Evolutionary conservation across 139 green algal genomes (phyloP).

Genomic region (Yamagishiella unicocca): DNA sequence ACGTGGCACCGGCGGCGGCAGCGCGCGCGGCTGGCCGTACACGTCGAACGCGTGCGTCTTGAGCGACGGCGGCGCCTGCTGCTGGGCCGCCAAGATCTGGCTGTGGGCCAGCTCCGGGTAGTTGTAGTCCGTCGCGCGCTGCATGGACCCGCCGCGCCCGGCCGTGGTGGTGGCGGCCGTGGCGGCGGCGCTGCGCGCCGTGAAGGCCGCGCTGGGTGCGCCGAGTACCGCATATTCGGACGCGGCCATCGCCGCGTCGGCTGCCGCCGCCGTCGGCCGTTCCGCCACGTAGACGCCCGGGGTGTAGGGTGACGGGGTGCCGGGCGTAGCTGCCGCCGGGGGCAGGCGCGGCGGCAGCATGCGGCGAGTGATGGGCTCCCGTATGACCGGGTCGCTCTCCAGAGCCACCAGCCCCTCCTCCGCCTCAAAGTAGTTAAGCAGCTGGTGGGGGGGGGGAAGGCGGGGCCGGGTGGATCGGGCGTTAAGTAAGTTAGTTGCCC

Average conservation of each 20-base stretch:
- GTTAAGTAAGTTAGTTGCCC: too few relatives aligned
- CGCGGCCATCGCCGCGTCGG: background rate
- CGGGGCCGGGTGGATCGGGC: too few relatives aligned
- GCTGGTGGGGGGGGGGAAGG: too few relatives aligned
- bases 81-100: background rate
- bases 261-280: background rate
- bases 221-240: background rate
- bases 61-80: background rate
- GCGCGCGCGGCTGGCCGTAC: constrained; percentile 63
- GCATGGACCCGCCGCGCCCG: background rate
- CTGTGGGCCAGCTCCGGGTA: constrained; percentile 51
- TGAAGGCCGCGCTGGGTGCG: background rate
- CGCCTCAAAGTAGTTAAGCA: constrained; percentile 62
- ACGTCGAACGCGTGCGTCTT: constrained; percentile 62
- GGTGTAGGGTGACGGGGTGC: constrained; percentile 25
- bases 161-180: background rate
- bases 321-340: constrained; percentile 43
- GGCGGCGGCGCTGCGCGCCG: background rate
- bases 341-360: constrained; percentile 51
- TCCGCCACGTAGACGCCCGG: constrained; percentile 50
- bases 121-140: constrained; percentile 34
- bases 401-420: constrained; percentile 67
- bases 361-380: constrained; percentile 36
- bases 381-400: constrained; percentile 53
- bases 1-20: constrained; percentile 48